Evolutionary conservation across 768 basidiomycete species (phyloP), one percentile per base, ranked within the genome.

Genomic region (Phylloporus arenicola): DNA sequence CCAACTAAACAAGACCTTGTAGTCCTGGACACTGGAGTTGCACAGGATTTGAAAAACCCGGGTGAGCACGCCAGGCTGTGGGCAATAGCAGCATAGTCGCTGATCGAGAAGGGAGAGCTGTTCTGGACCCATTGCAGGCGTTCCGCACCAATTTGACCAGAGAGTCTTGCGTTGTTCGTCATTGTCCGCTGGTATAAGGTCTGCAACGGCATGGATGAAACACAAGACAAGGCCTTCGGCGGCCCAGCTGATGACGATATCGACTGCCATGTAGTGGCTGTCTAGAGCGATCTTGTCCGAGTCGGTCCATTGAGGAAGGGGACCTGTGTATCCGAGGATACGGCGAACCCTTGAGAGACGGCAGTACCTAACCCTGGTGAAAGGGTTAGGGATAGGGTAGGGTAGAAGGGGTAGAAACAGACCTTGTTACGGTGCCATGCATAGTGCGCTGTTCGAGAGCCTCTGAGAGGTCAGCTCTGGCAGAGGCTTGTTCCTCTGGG

Each of bases 71-170:
- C 70, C 72, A 9, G 75, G 71, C 55, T 75, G 78, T 24, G 79
- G 80, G 19, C 80, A 70, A 59, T 72, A 80, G 52, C 71, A 71
- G 55, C 78, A 70, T 52, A 90, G 80, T 47, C 79, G 74, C 56
- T 73, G 71, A 60, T 76, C 82, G 52, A 89, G 75, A 38, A 79
- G 71, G 20, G 81, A 67, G 47, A 84, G 70, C 58, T 89, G 80
- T 19, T 82, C 73, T 51, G 59, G 46, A 61, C 62, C 67, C 79
- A 92, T 78, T 45, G 64, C 66, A 4, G 83, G 83, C 0, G 90
- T 91, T 48, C 86, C 86, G 68, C 90, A 92, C 89, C 90, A 92
- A 64, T 90, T 92, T 2, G 88, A 78, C 90, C 89, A 92, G 29
- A 75, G 69, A 1, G 86, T 83, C 69, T 86, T 90, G 67, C 78